These are phyloP conservation scores for Pisolithus thermaeus DNA, from an alignment of 1,284 basidiomycete genomes.

Conservation along the genomic window DNA sequence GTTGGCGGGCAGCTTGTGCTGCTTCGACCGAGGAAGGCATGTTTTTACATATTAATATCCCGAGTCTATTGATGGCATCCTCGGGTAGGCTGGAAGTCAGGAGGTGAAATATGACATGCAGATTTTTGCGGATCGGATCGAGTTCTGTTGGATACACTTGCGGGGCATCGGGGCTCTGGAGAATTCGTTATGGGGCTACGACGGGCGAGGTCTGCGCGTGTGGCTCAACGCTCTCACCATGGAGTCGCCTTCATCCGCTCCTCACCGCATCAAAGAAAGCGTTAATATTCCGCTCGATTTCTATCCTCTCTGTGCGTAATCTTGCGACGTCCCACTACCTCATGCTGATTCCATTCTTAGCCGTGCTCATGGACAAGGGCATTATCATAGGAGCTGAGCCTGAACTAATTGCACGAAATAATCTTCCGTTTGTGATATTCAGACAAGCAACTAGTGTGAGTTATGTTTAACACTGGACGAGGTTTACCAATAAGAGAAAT, in stretches of 20 bases:
- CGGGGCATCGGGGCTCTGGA: slow-evolving; percentile 89
- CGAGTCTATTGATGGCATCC: slow-evolving; percentile 4
- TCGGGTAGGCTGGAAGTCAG: slow-evolving; percentile 63
- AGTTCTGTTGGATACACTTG: slow-evolving; percentile 98
- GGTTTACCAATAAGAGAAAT: background rate
- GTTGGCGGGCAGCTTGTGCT: slow-evolving; percentile 91
- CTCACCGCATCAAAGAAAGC: slow-evolving; percentile 82
- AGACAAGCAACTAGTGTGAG: slow-evolving; percentile 85
- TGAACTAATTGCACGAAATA: slow-evolving; percentile 71
- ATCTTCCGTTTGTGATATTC: slow-evolving; percentile 89
- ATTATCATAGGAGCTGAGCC: slow-evolving; percentile 96
- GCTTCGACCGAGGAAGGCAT: slow-evolving; percentile 76
- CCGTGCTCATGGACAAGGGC: slow-evolving; percentile 97
- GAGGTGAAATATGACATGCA: slow-evolving; percentile 98
- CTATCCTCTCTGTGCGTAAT: slow-evolving; percentile 84
- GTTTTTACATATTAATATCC: background rate
- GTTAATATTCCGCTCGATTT: slow-evolving; percentile 89
- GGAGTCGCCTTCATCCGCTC: slow-evolving; percentile 47
- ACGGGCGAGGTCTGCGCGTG: slow-evolving; percentile 83
- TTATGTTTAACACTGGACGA: slow-evolving; percentile 8
- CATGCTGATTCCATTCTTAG: slow-evolving; percentile 35
- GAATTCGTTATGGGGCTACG: slow-evolving; percentile 97
- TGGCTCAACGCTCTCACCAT: slow-evolving; percentile 96
- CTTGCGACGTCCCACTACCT: slow-evolving; percentile 3
- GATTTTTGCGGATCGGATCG: slow-evolving; percentile 91